Conservation (phyloP, 2,329 filamentous ascomycete species). For the Rhinocladiella similis region DNA sequence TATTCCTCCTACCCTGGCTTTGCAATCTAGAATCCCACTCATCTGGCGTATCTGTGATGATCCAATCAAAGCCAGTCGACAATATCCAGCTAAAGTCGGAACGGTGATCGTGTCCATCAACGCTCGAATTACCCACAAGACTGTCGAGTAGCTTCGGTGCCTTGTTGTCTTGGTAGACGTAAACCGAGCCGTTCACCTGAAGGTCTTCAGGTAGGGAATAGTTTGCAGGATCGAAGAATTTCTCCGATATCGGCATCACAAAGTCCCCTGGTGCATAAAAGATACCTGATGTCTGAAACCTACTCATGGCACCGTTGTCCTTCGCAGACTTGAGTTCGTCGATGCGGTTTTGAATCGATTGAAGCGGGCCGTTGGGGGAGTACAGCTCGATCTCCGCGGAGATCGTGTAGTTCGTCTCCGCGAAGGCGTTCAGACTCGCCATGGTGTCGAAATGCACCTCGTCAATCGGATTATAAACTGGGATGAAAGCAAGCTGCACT, state of each 20-base stretch:
- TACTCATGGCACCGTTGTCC: not conserved
- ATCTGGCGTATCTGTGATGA: constrained; percentile 1
- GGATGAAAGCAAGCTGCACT: constrained; percentile 1
- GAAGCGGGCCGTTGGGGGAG: not conserved
- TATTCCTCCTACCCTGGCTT: not conserved
- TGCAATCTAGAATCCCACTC: not conserved
- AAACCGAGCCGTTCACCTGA: not conserved
- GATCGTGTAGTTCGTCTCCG: constrained; percentile 3
- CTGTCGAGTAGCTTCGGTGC: not conserved
- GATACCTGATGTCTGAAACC: not conserved
- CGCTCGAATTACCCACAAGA: not conserved
- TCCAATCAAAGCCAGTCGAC: not conserved
- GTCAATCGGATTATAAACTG: constrained; percentile 1
- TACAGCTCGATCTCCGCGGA: not conserved
- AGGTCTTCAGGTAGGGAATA: not conserved
- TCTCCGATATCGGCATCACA: not conserved
- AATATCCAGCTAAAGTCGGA: constrained; percentile 2
- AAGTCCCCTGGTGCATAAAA: not conserved
- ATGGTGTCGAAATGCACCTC: not conserved
- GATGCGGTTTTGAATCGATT: not conserved
- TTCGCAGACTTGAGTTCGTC: not conserved
- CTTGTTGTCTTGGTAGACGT: not conserved
- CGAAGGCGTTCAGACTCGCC: not conserved
- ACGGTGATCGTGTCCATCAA: constrained; percentile 1
- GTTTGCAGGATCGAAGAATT: constrained; percentile 1